Evolutionary conservation across 2,329 filamentous ascomycete species (phyloP).

Genomic region (Claviceps lovelessii): DNA sequence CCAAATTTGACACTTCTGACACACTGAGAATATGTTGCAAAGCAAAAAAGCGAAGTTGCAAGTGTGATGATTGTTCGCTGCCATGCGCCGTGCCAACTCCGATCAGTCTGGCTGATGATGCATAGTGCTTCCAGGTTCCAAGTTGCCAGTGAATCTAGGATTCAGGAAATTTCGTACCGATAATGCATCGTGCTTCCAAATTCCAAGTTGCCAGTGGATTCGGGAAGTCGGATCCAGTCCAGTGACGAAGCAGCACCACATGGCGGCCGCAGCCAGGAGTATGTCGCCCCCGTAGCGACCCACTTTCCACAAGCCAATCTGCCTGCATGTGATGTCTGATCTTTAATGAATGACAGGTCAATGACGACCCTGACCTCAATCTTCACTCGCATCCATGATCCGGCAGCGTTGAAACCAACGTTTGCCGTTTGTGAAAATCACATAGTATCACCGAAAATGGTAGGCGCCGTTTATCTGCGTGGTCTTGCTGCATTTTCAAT

Average conservation of each 20-base stretch:
- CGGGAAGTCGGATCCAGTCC: too few relatives aligned
- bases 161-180: too few relatives aligned
- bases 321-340: not conserved
- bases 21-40: not conserved
- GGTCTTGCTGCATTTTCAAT: not conserved
- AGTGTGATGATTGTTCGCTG: not conserved
- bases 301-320: not conserved
- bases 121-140: too few relatives aligned
- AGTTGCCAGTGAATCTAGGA: too few relatives aligned
- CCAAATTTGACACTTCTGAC: not conserved
- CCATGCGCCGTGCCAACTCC: not conserved
- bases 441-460: not conserved
- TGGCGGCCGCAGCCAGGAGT: not conserved
- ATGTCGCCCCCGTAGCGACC: not conserved
- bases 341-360: not conserved
- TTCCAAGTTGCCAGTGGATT: too few relatives aligned
- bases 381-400: not conserved
- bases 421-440: not conserved
- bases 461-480: not conserved
- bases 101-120: not conserved
- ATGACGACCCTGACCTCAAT: not conserved
- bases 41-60: not conserved
- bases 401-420: not conserved
- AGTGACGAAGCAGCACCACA: not conserved
- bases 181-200: too few relatives aligned